Conservation (phyloP, 192 early-diverging fungal genomes). For the Coemansia aciculifera region DNA sequence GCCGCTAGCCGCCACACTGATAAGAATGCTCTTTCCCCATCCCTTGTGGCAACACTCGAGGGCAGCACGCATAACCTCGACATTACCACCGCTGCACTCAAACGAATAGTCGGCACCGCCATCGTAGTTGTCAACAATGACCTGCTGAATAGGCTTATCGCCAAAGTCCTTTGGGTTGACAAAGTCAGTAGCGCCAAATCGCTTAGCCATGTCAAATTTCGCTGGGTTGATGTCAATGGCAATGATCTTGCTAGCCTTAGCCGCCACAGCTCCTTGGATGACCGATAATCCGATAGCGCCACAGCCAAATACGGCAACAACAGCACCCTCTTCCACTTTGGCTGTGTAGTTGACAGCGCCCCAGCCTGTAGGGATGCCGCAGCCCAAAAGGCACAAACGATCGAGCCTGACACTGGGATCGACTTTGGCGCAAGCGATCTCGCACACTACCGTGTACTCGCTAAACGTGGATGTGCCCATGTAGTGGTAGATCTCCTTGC, state of each 20-base stretch:
- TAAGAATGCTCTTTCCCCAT: conserved; percentile 89
- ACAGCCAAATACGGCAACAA: conserved; percentile 90
- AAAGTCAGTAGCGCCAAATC: conserved; percentile 87
- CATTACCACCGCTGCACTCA: conserved; percentile 90
- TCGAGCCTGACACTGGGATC: conserved; percentile 75
- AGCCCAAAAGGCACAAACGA: conserved; percentile 89
- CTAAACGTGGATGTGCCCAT: conserved; percentile 96
- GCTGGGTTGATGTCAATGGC: conserved; percentile 86
- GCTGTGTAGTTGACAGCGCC: conserved; percentile 94
- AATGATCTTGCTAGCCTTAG: conserved; percentile 74
- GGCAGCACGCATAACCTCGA: conserved; percentile 91
- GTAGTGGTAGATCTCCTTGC: conserved; percentile 88
- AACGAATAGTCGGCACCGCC: conserved; percentile 97
- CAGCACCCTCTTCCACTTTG: conserved; percentile 76
- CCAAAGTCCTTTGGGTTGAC: conserved; percentile 82
- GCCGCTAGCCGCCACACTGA: conserved; percentile 90
- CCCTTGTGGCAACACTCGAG: conserved; percentile 91
- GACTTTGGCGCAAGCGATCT: conserved; percentile 91
- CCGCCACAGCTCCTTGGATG: conserved; percentile 77
- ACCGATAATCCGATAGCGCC: conserved; percentile 92
- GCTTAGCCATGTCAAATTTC: conserved; percentile 78
- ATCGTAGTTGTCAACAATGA: conserved; percentile 88
- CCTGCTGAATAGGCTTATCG: conserved; percentile 74
- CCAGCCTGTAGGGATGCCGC: conserved; percentile 95
- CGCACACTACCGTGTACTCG: conserved; percentile 91